Evolutionary conservation across 495 filamentous ascomycete species (phyloP).

Genomic region (Tuber microsphaerosporum): DNA sequence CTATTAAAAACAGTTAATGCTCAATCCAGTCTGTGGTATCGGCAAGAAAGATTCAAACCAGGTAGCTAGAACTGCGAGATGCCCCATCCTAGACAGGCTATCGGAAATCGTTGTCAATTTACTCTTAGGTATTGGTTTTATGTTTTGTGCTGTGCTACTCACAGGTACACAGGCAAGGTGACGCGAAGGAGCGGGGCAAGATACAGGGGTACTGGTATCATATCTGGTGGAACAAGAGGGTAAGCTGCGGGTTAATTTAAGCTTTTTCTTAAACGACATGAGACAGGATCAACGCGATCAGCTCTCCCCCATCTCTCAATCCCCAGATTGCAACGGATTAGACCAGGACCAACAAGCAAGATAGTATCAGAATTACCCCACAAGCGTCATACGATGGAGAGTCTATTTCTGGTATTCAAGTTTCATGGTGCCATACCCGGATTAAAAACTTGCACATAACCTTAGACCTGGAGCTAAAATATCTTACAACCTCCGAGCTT

Average conservation of each 20-base stretch:
- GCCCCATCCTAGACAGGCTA: constrained; percentile 39
- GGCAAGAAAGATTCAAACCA: constrained; percentile 45
- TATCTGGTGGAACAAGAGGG: not conserved
- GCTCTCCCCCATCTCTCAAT: not conserved
- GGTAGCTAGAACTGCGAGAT: constrained; percentile 49
- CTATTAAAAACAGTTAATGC: constrained; percentile 29
- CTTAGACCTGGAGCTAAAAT: not conserved
- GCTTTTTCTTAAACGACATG: not conserved
- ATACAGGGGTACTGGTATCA: too few relatives aligned
- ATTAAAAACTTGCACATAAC: not conserved
- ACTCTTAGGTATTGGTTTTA: not conserved
- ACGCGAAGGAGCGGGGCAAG: not conserved
- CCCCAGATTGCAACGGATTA: not conserved
- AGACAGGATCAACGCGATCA: not conserved
- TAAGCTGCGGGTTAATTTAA: not conserved
- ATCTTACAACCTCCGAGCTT: not conserved
- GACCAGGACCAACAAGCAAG: not conserved
- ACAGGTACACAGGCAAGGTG: not conserved
- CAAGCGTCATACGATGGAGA: not conserved
- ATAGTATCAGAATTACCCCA: too few relatives aligned
- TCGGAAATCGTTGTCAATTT: not conserved
- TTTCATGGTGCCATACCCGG: not conserved
- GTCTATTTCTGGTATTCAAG: not conserved
- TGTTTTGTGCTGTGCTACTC: not conserved
- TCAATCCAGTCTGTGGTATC: not conserved